phyloP scores from a whole-genome alignment of 495 filamentous ascomycete species.

The Mytilinidion resinicola region DNA sequence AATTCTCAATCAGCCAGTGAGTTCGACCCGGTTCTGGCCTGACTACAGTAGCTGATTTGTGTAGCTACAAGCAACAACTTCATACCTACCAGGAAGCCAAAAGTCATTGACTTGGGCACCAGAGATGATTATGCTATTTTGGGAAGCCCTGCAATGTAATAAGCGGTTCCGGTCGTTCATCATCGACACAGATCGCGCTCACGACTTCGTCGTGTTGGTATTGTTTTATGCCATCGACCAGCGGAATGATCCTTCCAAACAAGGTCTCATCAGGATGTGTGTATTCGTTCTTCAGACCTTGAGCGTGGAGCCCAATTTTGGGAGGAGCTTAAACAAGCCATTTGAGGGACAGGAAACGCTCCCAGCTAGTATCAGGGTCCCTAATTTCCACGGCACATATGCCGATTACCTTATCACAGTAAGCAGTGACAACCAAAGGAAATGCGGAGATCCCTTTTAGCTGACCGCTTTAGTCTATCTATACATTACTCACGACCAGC shows the following conservation, averaged over 20 bases:
- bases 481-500: constrained; percentile 83
- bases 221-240: constrained; percentile 90
- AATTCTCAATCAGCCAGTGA: constrained; percentile 80
- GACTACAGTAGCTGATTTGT: constrained; percentile 14
- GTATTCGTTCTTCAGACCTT: constrained; percentile 93
- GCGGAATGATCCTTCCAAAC: constrained; percentile 76
- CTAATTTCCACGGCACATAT: constrained; percentile 82
- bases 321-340: constrained; percentile 76
- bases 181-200: constrained; percentile 86
- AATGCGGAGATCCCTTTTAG: too few species aligned
- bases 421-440: constrained; percentile 33
- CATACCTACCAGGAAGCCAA: constrained; percentile 85
- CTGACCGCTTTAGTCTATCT: constrained; percentile 70
- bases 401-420: constrained; percentile 91
- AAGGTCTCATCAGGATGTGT: constrained; percentile 92
- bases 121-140: constrained; percentile 96
- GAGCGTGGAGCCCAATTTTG: constrained; percentile 88
- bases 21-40: constrained; percentile 7
- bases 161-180: constrained; percentile 96
- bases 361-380: constrained; percentile 70
- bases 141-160: constrained; percentile 96
- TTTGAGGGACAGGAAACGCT: constrained; percentile 89
- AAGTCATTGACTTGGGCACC: constrained; percentile 79
- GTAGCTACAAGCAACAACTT: constrained; percentile 73
- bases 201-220: constrained; percentile 87